phyloP scores from a whole-genome alignment of 805 yeast species.

The Candida gorgasii region DNA sequence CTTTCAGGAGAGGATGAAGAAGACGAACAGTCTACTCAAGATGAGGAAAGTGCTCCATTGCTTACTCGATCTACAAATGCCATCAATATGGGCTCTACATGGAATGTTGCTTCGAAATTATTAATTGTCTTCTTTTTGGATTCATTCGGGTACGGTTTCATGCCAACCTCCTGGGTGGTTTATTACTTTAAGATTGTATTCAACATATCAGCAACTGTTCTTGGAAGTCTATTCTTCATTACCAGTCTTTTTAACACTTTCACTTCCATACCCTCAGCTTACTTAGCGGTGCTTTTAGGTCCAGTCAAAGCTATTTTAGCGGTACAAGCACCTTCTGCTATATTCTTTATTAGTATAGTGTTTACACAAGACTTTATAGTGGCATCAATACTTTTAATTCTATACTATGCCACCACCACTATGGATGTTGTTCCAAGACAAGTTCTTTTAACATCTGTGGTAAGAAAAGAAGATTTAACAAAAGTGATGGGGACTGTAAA shows the following conservation, averaged over 20 bases:
- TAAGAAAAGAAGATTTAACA: slow-evolving; percentile 64
- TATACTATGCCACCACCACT: slow-evolving; percentile 63
- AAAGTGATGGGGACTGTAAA: slow-evolving; percentile 83
- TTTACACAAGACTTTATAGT: slow-evolving; percentile 28
- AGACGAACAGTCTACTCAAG: not conserved
- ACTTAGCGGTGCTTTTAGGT: slow-evolving; percentile 64
- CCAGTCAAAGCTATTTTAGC: slow-evolving; percentile 74
- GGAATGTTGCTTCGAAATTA: slow-evolving; percentile 34
- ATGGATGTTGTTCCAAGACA: slow-evolving; percentile 96
- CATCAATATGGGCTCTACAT: slow-evolving; percentile 11
- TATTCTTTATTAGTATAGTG: slow-evolving; percentile 50
- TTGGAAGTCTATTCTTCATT: slow-evolving; percentile 69
- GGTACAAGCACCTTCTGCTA: slow-evolving; percentile 78
- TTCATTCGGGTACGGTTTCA: slow-evolving; percentile 85
- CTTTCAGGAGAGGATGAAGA: slow-evolving; percentile 1
- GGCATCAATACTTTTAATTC: slow-evolving; percentile 53
- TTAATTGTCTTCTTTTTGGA: slow-evolving; percentile 74
- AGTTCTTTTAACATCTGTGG: slow-evolving; percentile 67
- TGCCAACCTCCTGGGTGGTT: slow-evolving; percentile 87
- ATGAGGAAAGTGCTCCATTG: slow-evolving; percentile 11
- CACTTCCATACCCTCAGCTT: slow-evolving; percentile 77
- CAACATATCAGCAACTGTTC: slow-evolving; percentile 49
- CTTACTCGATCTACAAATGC: slow-evolving; percentile 1
- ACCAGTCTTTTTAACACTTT: slow-evolving; percentile 64
- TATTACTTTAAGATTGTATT: slow-evolving; percentile 70